These are phyloP conservation scores for Paramecium biaurelia DNA, from an alignment of 73 alveolate genomes.

Conservation along the genomic window DNA sequence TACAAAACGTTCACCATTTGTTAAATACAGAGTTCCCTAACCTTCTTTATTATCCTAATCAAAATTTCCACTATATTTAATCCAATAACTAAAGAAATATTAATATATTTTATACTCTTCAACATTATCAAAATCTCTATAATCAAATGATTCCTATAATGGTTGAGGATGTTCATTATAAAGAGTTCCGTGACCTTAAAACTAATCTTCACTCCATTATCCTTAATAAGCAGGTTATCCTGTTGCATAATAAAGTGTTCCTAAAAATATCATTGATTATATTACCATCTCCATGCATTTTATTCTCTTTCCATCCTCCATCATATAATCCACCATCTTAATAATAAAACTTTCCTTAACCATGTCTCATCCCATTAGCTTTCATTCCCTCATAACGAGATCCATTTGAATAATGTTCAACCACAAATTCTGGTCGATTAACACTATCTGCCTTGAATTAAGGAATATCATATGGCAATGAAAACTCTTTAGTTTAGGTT, in stretches of 20 bases:
- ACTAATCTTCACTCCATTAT: conserved; percentile 60
- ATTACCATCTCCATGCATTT: conserved; percentile 65
- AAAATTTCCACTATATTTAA: conserved; percentile 52
- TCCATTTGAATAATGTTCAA: conserved; percentile 60
- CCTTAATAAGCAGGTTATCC: conserved; percentile 66
- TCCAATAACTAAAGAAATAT: conserved; percentile 34
- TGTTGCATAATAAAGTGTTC: conserved; percentile 55
- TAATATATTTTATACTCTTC: conserved; percentile 13
- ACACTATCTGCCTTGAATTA: conserved; percentile 1
- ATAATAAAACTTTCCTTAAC: conserved; percentile 58
- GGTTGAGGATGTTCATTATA: conserved; percentile 55
- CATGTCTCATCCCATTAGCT: conserved; percentile 64
- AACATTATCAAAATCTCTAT: conserved; percentile 62
- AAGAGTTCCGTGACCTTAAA: conserved; percentile 59
- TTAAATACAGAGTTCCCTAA: conserved; percentile 47
- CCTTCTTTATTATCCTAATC: conserved; percentile 63
- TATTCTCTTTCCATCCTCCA: conserved; percentile 65
- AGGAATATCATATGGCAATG: conserved; percentile 35
- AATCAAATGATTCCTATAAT: conserved; percentile 48
- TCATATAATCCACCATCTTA: conserved; percentile 66
- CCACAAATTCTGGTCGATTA: conserved; percentile 33
- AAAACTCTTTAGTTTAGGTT: not conserved
- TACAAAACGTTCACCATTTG: conserved; percentile 63
- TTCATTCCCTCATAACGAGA: conserved; percentile 59
- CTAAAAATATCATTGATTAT: not conserved